These are phyloP conservation scores for Melaleuca alternifolia DNA, from an alignment of 345 rosid species.

Conservation along the genomic window DNA sequence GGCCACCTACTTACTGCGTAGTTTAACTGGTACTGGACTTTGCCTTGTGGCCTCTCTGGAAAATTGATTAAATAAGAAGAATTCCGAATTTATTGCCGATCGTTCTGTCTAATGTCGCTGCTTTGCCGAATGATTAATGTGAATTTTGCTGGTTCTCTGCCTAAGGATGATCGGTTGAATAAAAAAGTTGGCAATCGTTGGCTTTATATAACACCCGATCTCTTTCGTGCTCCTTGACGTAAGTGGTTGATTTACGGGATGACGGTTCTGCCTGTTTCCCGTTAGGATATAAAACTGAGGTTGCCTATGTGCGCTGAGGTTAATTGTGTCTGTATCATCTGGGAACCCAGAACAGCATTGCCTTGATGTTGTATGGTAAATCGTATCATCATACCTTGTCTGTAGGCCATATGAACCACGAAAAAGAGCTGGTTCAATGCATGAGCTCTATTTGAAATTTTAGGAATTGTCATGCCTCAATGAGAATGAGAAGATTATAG, in stretches of 20 bases:
- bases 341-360: not conserved
- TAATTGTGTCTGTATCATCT: not conserved
- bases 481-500: not conserved
- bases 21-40: not conserved
- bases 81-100: not conserved
- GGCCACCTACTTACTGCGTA: not conserved
- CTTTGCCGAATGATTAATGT: not conserved
- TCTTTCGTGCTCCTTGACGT: not conserved
- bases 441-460: not conserved
- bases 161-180: not conserved
- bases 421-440: not conserved
- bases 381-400: not conserved
- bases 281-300: not conserved
- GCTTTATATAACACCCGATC: no score
- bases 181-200: not conserved
- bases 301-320: not conserved
- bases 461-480: not conserved
- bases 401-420: not conserved
- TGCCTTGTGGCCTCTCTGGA: not conserved
- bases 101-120: not conserved
- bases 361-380: not conserved
- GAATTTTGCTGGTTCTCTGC: not conserved
- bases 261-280: not conserved
- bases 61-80: not conserved
- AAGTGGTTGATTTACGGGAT: not conserved